Evolutionary conservation across 2,329 filamentous ascomycete species (phyloP), one percentile per base, ranked within the genome.

Genomic region (Verticillium isaacii): DNA sequence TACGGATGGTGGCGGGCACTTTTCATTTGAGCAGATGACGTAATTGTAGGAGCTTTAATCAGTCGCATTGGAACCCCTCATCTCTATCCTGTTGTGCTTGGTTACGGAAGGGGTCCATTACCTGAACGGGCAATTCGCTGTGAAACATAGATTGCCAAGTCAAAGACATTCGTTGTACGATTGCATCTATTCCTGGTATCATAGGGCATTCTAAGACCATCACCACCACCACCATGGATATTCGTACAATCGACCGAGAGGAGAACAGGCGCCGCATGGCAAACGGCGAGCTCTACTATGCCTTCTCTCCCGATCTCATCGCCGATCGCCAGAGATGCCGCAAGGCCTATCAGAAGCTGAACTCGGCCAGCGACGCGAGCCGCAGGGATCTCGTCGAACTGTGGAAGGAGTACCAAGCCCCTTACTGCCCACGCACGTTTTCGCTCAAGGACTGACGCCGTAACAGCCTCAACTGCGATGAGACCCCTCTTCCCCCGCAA

Each of bases 281-380:
- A 57, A 78, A 80, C 15, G 89, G 89, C 57, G 87, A 94, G 71
- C 81, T 94, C 12, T 93, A 92, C 73, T 83, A 87, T 67, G 86
- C 89, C 52, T 93, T 93, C 70, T 85, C 85, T 1, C 88, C 90
- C 0, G 84, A 89, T 37, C 77, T 95, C 4, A 75, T 84, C 2
- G 85, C 82, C 1, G 87, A 82, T 45, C 84, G 91, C 19, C 76
- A 77, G n/a, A 81, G 86, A 15, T 91, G 89, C 72, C 80, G 80
- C 52, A 73, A 77, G 36, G 89, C 90, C 0, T 86, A 83, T 67
- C 73, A 80, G 25, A 79, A 79, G 29, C 92, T 87, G 77, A 93
- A 92, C 73, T 80, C 78, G 57, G 82, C 85, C 0, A 83, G 82
- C 0, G 82, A 88, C 6, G 80, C 84, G 5, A 74, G 85, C 2